Evolutionary conservation across 23 red algal species (phyloP), one percentile per base, ranked within the genome.

Genomic region (Agarophyton chilense): DNA sequence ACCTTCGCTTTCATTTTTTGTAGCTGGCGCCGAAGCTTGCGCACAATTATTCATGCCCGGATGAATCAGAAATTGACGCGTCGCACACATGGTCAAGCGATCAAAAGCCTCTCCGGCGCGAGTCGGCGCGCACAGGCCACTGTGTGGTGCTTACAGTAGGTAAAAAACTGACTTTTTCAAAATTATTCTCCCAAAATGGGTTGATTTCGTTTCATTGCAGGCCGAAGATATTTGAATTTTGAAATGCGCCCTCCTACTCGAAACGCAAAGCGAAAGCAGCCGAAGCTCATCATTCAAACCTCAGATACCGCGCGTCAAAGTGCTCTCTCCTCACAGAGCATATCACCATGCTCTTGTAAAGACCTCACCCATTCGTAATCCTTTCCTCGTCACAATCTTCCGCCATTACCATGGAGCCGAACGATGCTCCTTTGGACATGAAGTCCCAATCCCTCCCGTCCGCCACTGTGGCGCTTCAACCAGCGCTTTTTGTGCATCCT

Each of bases 331-430:
- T 31, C 7, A 18, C 60, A 13, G 17, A 25, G 60, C 60, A 18
- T 38, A 49, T n/a, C 33, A 74, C 16, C 41, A 46, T 44, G 39
- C 40, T 49, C 68, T 26, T 29, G 43, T 74, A 74, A 28, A 38
- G 43, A 29, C 38, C 10, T 25, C 41, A 74, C 33, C 21, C 43
- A 4, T 43, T 12, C 17, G 4, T 74, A 46, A 74, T 74, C 43
- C 39, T 74, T 49, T 47, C 68, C 68, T 16, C 68, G 40, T 74
- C 38, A 25, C 19, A 22, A 74, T 74, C 68, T 74, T 74, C 68
- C 68, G 68, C 68, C 68, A 49, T n/a, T 21, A 74, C 7, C 32
- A 74, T 74, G 68, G 68, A 74, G 68, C 68, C 68, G 1, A 42
- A 16, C 68, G 47, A 74, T 49, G 25, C 68, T 29, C 68, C 68